Base-by-base conservation (phyloP, 2,329 filamentous ascomycete genomes). In the Diaporthe ilicicola region DNA sequence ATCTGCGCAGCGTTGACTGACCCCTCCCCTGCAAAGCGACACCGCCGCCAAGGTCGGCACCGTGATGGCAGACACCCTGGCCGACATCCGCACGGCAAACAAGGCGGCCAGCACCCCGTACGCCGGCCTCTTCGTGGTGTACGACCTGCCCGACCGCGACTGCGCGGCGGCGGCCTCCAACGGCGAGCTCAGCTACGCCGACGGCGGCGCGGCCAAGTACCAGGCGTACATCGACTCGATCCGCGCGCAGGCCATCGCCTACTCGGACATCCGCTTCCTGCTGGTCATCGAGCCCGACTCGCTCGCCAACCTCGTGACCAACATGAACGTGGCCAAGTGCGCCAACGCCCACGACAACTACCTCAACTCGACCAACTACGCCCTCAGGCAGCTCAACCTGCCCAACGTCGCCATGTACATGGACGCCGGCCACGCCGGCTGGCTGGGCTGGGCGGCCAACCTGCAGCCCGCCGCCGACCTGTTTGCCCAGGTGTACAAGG, bases 301-400 rank as follows among this genome's bases (percentile, higher is more conserved):
- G 32, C 81, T 89, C n/a, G 86, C 87, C 71, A 89, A 89, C 81
- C 78, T 89, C 77, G 83, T 89, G 54, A 89, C 87, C 74, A 90
- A 89, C 81, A 67, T 84, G 74, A 82, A 81, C 73, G 82, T 87
- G 7, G 73, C 82, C 70, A 88, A 87, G 78, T 89, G 88, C 76
- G 59, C 82, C 64, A 79, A 79, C 62, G 85, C 87, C 12, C 79
- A 84, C n/a, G 74, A 76, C 6, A 83, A 84, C 19, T 89, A 89
- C 77, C 78, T 84, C 56, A 82, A 84, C 53, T 82, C 85, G 76
- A 85, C 83, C 46, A 78, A 83, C 73, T 87, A 89, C 75, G 87
- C 87, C 54, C 71, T 89, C 72, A 82, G 80, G 72, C 77, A 83
- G 66, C 83, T 89, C 34, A 85, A 89, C 78, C 81, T 89, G 13